phyloP scores from a whole-genome alignment of 257 asterid species.

The Nicotiana obtusifolia region DNA sequence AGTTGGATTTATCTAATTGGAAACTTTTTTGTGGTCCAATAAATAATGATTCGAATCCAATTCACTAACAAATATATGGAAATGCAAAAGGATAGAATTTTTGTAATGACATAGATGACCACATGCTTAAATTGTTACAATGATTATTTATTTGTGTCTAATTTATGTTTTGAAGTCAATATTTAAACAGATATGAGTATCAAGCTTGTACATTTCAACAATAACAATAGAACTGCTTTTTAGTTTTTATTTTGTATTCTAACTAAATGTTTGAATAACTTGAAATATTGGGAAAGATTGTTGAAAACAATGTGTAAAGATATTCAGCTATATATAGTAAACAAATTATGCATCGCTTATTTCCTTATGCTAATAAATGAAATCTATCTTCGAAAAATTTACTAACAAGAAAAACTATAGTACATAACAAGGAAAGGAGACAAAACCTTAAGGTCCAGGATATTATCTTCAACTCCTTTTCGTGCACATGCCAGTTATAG shows the following conservation, averaged over 20 bases:
- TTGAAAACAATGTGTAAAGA: background rate
- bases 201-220: background rate
- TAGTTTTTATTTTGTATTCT: background rate
- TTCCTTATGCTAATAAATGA: background rate
- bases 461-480: slow-evolving; percentile 22
- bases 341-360: background rate
- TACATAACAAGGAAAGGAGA: background rate
- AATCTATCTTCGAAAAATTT: background rate
- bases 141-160: background rate
- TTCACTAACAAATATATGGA: slow-evolving; percentile 14
- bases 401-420: background rate
- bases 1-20: slow-evolving; percentile 70
- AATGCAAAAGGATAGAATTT: slow-evolving; percentile 34
- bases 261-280: background rate
- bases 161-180: background rate
- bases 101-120: slow-evolving; percentile 17
- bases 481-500: slow-evolving; percentile 11
- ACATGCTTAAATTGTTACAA: background rate
- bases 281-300: background rate
- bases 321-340: background rate
- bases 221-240: background rate
- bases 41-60: slow-evolving; percentile 37
- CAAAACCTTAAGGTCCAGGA: slow-evolving; percentile 21
- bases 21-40: slow-evolving; percentile 31
- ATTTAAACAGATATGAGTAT: background rate